Conservation (phyloP, 192 early-diverging fungal species). For the Mortierella alpina region DNA sequence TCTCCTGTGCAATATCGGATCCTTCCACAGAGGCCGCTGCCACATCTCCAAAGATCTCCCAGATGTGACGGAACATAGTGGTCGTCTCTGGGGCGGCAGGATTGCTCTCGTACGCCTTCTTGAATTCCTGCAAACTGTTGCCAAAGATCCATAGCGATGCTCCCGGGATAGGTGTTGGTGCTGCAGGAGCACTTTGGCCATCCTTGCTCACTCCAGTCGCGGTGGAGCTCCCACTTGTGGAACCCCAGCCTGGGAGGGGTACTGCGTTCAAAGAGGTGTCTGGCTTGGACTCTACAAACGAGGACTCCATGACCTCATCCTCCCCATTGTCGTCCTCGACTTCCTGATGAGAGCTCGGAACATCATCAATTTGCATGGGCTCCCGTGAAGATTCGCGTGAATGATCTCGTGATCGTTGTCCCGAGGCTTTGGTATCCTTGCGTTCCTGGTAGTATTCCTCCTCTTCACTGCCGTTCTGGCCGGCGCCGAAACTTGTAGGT, state of each 20-base stretch:
- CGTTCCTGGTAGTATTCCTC: constrained; percentile 7
- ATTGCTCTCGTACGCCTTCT: constrained; percentile 27
- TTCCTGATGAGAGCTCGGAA: neutral
- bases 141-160: constrained; percentile 69
- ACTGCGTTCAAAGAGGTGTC: too few species aligned
- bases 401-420: constrained; percentile 1
- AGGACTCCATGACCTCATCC: constrained; percentile 51
- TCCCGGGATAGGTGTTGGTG: constrained; percentile 33
- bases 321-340: constrained; percentile 17
- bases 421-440: constrained; percentile 1
- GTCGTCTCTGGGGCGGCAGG: constrained; percentile 44
- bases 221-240: constrained; percentile 4
- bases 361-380: constrained; percentile 33
- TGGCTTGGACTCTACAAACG: constrained; percentile 2
- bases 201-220: neutral
- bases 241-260: constrained; percentile 30
- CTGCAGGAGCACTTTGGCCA: constrained; percentile 2
- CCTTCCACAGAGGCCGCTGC: constrained; percentile 55
- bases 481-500: constrained; percentile 1
- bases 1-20: constrained; percentile 47
- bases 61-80: constrained; percentile 59
- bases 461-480: constrained; percentile 12
- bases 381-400: constrained; percentile 46
- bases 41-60: constrained; percentile 54
- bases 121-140: constrained; percentile 53